Percentiles rank a stretch among this genome's conserved stretches.
phyloP scores from a whole-genome alignment of 2,329 filamentous ascomycete genomes.

The Neofusicoccum kwambonambiense region DNA sequence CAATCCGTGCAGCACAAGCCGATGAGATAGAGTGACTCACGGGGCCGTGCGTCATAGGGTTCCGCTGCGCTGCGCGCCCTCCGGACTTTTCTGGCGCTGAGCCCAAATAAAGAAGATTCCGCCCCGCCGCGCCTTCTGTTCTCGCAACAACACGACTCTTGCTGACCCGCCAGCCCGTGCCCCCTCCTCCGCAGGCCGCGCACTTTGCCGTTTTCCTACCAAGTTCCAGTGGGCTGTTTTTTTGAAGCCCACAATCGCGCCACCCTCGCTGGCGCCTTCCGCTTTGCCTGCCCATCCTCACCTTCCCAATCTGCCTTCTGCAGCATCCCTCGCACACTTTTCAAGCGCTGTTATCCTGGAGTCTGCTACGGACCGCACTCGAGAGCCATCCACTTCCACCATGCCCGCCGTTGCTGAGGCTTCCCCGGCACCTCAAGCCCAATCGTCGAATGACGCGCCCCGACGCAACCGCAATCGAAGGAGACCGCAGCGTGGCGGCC shows the following conservation, averaged over 20 bases:
- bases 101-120: background rate
- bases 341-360: background rate
- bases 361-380: background rate
- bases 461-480: constrained; percentile 6
- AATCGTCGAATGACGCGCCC: constrained; percentile 3
- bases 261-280: background rate
- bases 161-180: background rate
- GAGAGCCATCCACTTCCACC: background rate
- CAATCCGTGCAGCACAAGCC: background rate
- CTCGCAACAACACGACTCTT: constrained; percentile 19
- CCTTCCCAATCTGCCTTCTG: background rate
- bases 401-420: constrained; percentile 2
- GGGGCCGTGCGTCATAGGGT: constrained; percentile 14
- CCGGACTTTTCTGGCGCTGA: constrained; percentile 7
- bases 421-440: constrained; percentile 1
- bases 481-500: background rate
- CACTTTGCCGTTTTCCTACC: constrained; percentile 21
- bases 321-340: too few species aligned
- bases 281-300: background rate
- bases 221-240: constrained; percentile 33
- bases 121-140: background rate
- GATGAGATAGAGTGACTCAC: constrained; percentile 5
- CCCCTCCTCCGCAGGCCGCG: background rate
- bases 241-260: constrained; percentile 25
- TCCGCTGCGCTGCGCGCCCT: background rate